Base-by-base conservation (phyloP, 2,329 filamentous ascomycete genomes). In the Hortaea werneckii region DNA sequence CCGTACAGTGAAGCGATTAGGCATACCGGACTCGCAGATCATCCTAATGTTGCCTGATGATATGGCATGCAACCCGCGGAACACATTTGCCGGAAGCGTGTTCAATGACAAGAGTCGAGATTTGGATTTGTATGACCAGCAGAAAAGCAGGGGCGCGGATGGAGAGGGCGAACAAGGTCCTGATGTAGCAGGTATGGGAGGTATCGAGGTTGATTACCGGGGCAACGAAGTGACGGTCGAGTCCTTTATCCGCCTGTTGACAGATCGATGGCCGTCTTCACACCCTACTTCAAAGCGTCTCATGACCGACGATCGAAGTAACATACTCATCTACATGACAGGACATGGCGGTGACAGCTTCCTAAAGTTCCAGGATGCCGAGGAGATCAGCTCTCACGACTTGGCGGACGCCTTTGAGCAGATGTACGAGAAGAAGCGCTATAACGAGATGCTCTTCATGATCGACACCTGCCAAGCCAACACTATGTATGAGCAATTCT, bases 351-450 rank as follows among this genome's bases (percentile, higher is more conserved):
- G 92, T 12, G 95, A 96, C 64, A 89, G 95, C 68, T 98, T 98
- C 58, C 70, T 98, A 48, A 98, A 98, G 66, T 98, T 98, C 61
- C 92, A 98, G 66, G 92, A 98, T 58, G 87, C 88, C 5, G 92
- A 98, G 66, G 92, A 98, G 68, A 96, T 98, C 54, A 89, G 87
- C 46, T 88, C 88, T 0, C 95, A 94, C 65, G 92, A 98, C 68
- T 72, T 98, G 47, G 92, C 94, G 5, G 87, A 98, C 66, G 92
- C 92, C 0, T 96, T 98, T 65, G 88, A 94, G 67, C 90, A 98
- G 73, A 98, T 98, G 92, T 95, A 89, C 86, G 92, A 98, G 76
- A 98, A 98, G 80, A 94, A 94, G 72, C 83, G 92, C 73, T 98
- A 96, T 67, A 87, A 96, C 65, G 92, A 98, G 68, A 82, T 98